A percentile compares a stretch with the other conserved stretches of the same genome.
These are phyloP conservation scores for Pleurotus cornucopiae DNA, from an alignment of 768 basidiomycete species.

Conservation along the genomic window DNA sequence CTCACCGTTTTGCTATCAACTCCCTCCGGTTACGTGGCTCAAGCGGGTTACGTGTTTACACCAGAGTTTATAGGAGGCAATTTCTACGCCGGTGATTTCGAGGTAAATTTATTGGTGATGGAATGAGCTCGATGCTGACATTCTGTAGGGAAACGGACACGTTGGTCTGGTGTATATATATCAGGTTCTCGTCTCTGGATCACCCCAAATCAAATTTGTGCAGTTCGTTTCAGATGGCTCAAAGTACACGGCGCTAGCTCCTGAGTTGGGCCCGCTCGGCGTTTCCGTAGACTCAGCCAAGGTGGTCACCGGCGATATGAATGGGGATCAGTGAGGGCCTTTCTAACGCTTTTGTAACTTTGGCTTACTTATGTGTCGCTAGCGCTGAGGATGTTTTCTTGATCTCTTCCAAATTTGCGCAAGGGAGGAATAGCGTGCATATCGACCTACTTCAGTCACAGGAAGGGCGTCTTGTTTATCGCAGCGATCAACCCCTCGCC, in stretches of 20 bases:
- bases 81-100: conserved; percentile 1
- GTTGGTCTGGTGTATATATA: conserved; percentile 3
- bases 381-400: conserved; percentile 5
- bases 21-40: not conserved
- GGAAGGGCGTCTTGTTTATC: not conserved
- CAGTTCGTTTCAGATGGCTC: not conserved
- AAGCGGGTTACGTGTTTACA: not conserved
- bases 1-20: not conserved
- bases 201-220: not conserved
- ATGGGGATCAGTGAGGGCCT: not conserved
- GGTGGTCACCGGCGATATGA: conserved; percentile 1
- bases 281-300: not conserved
- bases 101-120: not conserved
- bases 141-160: not conserved
- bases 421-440: not conserved
- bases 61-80: conserved; percentile 3
- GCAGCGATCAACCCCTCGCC: not conserved
- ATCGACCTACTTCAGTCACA: conserved; percentile 6
- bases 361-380: not conserved
- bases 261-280: not conserved
- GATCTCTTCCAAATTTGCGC: conserved; percentile 1
- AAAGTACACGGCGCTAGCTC: not conserved
- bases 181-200: not conserved
- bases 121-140: not conserved
- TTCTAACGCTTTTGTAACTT: not conserved